Evolutionary conservation across 129 eudicot species (phyloP).

Genomic region (Scalesia atractyloides): DNA sequence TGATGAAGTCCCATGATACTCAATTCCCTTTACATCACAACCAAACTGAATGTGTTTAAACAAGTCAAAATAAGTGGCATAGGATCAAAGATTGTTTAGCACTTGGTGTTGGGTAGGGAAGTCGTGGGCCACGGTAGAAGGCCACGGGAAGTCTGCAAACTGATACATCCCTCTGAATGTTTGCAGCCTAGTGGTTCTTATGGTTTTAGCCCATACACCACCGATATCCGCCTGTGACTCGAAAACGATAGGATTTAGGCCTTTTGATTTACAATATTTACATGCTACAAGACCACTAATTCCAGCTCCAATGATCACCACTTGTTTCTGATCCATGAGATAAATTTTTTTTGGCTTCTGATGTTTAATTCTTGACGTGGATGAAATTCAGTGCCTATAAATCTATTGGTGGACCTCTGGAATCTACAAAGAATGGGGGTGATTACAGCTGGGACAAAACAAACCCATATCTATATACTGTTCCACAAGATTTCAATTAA

Average conservation of each 20-base stretch:
- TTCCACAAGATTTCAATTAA: too few relatives aligned
- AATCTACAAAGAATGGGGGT: too few relatives aligned
- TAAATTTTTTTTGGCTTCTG: too few relatives aligned
- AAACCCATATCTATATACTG: too few relatives aligned
- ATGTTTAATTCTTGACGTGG: too few relatives aligned
- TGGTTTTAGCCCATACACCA: conserved; percentile 73
- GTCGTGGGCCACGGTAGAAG: conserved; percentile 35
- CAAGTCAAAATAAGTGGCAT: conserved; percentile 53
- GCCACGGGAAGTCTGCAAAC: conserved; percentile 78
- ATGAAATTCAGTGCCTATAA: too few relatives aligned
- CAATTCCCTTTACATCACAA: conserved; percentile 35
- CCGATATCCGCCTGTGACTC: conserved; percentile 52
- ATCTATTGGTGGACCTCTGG: too few relatives aligned
- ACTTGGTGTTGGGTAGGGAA: conserved; percentile 47
- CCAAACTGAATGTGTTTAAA: conserved; percentile 43
- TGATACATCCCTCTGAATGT: conserved; percentile 40
- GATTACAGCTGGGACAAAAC: too few relatives aligned
- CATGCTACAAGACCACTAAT: conserved; percentile 76
- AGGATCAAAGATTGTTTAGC: conserved; percentile 47
- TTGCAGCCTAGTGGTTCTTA: conserved; percentile 57
- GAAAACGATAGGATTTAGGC: conserved; percentile 55
- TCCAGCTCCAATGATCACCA: conserved; percentile 70
- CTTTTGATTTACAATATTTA: conserved; percentile 53
- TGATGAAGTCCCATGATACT: conserved; percentile 36
- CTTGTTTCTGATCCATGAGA: conserved; percentile 46